Evolutionary conservation across 768 basidiomycete species (phyloP).

Genomic region (Kwoniella newhampshirensis): DNA sequence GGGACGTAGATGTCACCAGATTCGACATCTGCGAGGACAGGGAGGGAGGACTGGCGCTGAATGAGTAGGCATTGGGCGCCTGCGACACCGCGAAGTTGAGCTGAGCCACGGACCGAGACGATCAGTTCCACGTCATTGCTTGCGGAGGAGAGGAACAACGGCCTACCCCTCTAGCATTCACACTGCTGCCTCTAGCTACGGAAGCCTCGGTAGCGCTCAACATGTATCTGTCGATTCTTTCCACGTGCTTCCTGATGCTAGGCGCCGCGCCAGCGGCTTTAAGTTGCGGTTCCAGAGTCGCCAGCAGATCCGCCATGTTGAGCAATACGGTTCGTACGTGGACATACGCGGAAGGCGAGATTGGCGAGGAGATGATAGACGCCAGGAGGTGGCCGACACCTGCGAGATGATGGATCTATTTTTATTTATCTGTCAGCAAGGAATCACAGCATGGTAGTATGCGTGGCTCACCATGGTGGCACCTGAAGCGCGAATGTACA

Average conservation of each 20-base stretch:
- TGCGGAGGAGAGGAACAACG: no score
- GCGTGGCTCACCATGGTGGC: slow-evolving; percentile 30
- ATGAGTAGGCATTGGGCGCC: no score
- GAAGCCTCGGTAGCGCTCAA: slow-evolving; percentile 15
- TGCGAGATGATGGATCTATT: slow-evolving; percentile 46
- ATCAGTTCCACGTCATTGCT: no score
- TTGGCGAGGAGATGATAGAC: slow-evolving; percentile 36
- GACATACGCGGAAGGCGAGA: slow-evolving; percentile 34
- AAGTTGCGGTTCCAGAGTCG: slow-evolving; percentile 27
- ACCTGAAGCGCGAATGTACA: slow-evolving; percentile 37
- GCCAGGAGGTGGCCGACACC: slow-evolving; percentile 48
- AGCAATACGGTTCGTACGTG: slow-evolving; percentile 40
- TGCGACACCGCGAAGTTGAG: no score
- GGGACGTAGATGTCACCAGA: no score
- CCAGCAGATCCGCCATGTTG: slow-evolving; percentile 38
- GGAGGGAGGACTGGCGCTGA: no score
- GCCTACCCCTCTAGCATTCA: background rate
- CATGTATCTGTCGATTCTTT: slow-evolving; percentile 24
- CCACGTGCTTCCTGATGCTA: slow-evolving; percentile 18
- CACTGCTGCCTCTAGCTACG: slow-evolving; percentile 1
- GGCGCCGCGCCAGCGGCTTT: slow-evolving; percentile 15
- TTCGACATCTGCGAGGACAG: no score
- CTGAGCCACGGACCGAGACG: no score
- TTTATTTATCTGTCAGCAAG: background rate
- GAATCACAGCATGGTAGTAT: no score